Conservation (phyloP, 805 yeast species). For the Isabelozyma rhagii region DNA sequence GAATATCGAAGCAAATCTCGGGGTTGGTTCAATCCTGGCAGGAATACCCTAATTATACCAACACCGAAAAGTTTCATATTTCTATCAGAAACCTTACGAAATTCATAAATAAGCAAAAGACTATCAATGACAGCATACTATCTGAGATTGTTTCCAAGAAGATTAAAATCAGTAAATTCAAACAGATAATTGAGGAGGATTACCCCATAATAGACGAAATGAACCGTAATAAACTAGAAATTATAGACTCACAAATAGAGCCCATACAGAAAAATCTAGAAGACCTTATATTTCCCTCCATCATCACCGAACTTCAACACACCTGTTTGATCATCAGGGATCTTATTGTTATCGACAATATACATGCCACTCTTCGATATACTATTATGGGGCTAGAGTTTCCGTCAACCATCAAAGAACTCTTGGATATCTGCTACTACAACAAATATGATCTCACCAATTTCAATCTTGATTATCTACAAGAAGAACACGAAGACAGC, state of each 20-base stretch:
- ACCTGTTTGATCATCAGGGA: slow-evolving; percentile 16
- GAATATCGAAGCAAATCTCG: slow-evolving; percentile 16
- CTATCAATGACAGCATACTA: slow-evolving; percentile 18
- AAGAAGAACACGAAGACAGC: slow-evolving; percentile 3
- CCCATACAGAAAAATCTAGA: slow-evolving; percentile 24
- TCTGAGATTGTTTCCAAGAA: slow-evolving; percentile 20
- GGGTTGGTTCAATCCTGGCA: slow-evolving; percentile 1
- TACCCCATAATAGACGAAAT: slow-evolving; percentile 11
- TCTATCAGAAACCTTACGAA: slow-evolving; percentile 9
- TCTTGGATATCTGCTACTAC: slow-evolving; percentile 28
- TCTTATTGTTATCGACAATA: slow-evolving; percentile 24
- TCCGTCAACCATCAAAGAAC: slow-evolving; percentile 27
- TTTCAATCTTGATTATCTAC: slow-evolving; percentile 5
- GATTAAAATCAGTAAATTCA: slow-evolving; percentile 16
- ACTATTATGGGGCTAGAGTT: slow-evolving; percentile 33
- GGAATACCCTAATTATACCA: neutral
- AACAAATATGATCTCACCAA: slow-evolving; percentile 6
- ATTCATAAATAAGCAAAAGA: slow-evolving; percentile 15
- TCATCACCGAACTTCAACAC: slow-evolving; percentile 11
- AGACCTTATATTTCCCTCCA: slow-evolving; percentile 17
- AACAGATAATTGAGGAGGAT: slow-evolving; percentile 12
- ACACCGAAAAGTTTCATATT: slow-evolving; percentile 5
- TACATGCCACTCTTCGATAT: slow-evolving; percentile 18
- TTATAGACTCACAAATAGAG: slow-evolving; percentile 21
- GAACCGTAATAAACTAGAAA: slow-evolving; percentile 19